Percentiles rank a stretch among this genome's conserved stretches.
Evolutionary conservation across 202 grass and related monocot species (phyloP).

Genomic region (Carex sylvatica): DNA sequence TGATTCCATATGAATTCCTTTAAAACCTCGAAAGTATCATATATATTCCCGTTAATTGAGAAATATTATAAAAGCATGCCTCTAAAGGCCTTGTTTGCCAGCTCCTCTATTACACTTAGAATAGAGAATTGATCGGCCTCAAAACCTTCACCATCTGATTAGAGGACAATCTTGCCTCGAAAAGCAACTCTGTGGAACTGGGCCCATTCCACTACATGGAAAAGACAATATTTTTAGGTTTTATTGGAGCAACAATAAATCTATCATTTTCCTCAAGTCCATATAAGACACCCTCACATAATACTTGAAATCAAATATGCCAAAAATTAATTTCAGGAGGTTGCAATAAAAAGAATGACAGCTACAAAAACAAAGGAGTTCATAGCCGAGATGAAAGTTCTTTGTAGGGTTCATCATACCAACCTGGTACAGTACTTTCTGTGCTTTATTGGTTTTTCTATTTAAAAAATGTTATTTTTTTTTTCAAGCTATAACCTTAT

Average conservation of each 20-base stretch:
- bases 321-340: slow-evolving; percentile 62
- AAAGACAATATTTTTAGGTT: not conserved
- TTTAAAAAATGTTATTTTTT: not conserved
- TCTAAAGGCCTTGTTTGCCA: not conserved
- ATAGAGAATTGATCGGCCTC: not conserved
- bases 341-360: slow-evolving; percentile 98
- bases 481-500: slow-evolving; percentile 27
- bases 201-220: not conserved
- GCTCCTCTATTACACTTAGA: not conserved
- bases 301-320: not conserved
- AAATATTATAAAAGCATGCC: not conserved
- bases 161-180: not conserved
- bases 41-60: not conserved
- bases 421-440: slow-evolving; percentile 71
- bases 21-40: not conserved
- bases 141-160: not conserved
- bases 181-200: not conserved
- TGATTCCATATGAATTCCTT: not conserved
- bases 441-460: slow-evolving; percentile 11
- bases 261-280: not conserved
- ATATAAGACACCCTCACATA: not conserved
- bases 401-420: slow-evolving; percentile 98
- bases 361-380: slow-evolving; percentile 97
- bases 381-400: slow-evolving; percentile 93
- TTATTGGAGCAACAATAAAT: not conserved